A percentile compares a stretch with the other conserved stretches of the same genome.
Conservation (phyloP, 2,329 filamentous ascomycete genomes). For the Colletotrichum navitas region DNA sequence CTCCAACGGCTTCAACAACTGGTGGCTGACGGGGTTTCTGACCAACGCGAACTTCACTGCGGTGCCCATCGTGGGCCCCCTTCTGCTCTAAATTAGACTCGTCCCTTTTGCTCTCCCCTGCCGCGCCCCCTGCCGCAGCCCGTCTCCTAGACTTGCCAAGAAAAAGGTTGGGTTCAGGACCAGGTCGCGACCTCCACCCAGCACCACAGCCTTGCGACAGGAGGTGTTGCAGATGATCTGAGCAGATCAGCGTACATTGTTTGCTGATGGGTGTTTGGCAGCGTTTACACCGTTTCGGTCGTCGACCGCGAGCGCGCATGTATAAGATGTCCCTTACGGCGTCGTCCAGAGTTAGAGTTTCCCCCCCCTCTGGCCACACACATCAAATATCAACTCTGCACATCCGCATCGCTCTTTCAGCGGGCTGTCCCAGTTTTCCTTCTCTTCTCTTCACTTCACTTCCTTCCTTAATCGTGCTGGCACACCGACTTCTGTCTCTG, state of each 20-base stretch:
- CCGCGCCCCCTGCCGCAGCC: not conserved
- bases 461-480: slow-evolving; percentile 45
- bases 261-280: slow-evolving; percentile 29
- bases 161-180: slow-evolving; percentile 25
- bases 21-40: slow-evolving; percentile 27
- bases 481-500: slow-evolving; percentile 42
- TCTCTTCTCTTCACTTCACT: slow-evolving; percentile 45
- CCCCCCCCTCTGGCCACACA: slow-evolving; percentile 16
- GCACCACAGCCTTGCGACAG: slow-evolving; percentile 42
- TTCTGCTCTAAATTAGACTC: slow-evolving; percentile 4
- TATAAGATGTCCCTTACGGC: slow-evolving; percentile 36
- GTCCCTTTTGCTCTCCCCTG: not conserved
- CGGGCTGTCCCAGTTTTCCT: slow-evolving; percentile 44
- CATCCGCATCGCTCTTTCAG: slow-evolving; percentile 38
- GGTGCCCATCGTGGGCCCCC: not conserved
- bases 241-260: slow-evolving; percentile 39
- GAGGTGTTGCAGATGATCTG: slow-evolving; percentile 43
- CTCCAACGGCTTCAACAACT: slow-evolving; percentile 24
- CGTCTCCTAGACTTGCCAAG: slow-evolving; percentile 34
- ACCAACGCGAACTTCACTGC: slow-evolving; percentile 30
- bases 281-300: slow-evolving; percentile 30
- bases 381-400: slow-evolving; percentile 26
- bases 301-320: slow-evolving; percentile 27
- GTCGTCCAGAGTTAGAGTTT: slow-evolving; percentile 37
- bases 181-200: slow-evolving; percentile 36